Percentiles rank a stretch among this genome's conserved stretches.
Evolutionary conservation across 2,329 filamentous ascomycete species (phyloP).

Genomic region (Aureobasidium uvarum): DNA sequence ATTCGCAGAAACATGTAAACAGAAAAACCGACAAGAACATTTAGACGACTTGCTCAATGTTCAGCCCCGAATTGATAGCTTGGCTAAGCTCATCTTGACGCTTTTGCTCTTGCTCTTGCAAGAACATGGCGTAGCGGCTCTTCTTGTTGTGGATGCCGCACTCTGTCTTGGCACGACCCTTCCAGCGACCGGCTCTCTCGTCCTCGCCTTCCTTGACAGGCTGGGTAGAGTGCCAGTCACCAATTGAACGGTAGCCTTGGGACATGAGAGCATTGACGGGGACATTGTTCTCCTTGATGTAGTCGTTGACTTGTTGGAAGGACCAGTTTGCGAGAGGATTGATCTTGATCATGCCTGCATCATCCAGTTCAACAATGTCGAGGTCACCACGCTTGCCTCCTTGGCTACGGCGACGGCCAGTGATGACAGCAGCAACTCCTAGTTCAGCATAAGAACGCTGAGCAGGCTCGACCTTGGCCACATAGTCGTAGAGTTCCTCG

Average conservation of each 20-base stretch:
- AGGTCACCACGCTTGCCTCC: slow-evolving; percentile 88
- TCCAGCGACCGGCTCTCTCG: slow-evolving; percentile 95
- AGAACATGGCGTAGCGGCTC: slow-evolving; percentile 84
- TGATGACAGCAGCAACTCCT: slow-evolving; percentile 84
- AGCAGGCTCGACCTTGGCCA: slow-evolving; percentile 96
- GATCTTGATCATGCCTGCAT: slow-evolving; percentile 90
- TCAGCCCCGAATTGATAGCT: slow-evolving; percentile 38
- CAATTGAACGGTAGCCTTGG: slow-evolving; percentile 94
- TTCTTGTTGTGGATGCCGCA: slow-evolving; percentile 99
- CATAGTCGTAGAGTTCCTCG: slow-evolving; percentile 90
- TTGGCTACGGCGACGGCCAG: slow-evolving; percentile 86
- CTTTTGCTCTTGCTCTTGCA: slow-evolving; percentile 70
- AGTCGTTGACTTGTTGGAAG: slow-evolving; percentile 84
- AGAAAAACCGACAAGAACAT: slow-evolving; percentile 6
- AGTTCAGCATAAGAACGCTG: slow-evolving; percentile 87
- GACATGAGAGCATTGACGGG: slow-evolving; percentile 93
- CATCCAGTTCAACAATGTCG: slow-evolving; percentile 89
- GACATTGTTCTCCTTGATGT: slow-evolving; percentile 81
- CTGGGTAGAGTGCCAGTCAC: slow-evolving; percentile 95
- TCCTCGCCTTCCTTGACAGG: slow-evolving; percentile 90
- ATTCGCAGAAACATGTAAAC: slow-evolving; percentile 34
- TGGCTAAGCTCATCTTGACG: slow-evolving; percentile 55
- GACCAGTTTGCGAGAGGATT: slow-evolving; percentile 95
- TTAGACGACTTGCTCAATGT: slow-evolving; percentile 36
- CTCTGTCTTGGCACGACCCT: slow-evolving; percentile 92